phyloP scores from a whole-genome alignment of 768 basidiomycete species.

The Lyophyllum atratum region DNA sequence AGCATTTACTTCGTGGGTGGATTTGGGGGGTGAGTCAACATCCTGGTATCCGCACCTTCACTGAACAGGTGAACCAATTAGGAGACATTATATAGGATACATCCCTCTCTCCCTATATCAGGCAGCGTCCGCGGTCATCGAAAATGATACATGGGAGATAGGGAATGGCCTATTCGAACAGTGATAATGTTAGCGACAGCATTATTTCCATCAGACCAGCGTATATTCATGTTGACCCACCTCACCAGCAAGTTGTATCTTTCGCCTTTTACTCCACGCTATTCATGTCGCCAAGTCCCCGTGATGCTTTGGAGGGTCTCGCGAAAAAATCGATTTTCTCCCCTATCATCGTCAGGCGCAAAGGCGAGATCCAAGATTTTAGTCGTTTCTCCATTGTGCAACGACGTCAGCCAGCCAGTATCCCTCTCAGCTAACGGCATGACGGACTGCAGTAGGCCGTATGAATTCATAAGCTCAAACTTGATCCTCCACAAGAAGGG shows the following conservation, averaged over 20 bases:
- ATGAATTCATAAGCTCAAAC: slow-evolving; percentile 40
- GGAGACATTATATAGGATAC: slow-evolving; percentile 52
- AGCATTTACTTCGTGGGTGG: slow-evolving; percentile 56
- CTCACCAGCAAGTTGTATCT: not conserved
- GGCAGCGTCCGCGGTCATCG: slow-evolving; percentile 12
- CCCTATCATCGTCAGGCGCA: slow-evolving; percentile 1
- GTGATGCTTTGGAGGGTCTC: slow-evolving; percentile 10
- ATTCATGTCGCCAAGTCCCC: not conserved
- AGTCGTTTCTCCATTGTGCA: slow-evolving; percentile 25
- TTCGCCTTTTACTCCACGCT: not conserved
- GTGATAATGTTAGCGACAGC: not conserved
- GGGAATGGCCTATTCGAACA: not conserved
- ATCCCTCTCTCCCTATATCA: slow-evolving; percentile 50
- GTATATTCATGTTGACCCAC: not conserved
- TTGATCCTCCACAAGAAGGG: slow-evolving; percentile 30
- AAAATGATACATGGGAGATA: not conserved
- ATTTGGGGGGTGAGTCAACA: slow-evolving; percentile 45
- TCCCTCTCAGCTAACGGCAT: slow-evolving; percentile 29
- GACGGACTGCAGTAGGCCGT: slow-evolving; percentile 34
- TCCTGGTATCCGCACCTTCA: not conserved
- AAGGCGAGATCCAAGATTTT: slow-evolving; percentile 30
- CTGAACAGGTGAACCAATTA: slow-evolving; percentile 15
- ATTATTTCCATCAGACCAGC: not conserved
- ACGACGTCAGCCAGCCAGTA: slow-evolving; percentile 31
- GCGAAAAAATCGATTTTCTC: slow-evolving; percentile 1